Base-by-base conservation (phyloP, 768 basidiomycete genomes). In the Russula sp. region DNA sequence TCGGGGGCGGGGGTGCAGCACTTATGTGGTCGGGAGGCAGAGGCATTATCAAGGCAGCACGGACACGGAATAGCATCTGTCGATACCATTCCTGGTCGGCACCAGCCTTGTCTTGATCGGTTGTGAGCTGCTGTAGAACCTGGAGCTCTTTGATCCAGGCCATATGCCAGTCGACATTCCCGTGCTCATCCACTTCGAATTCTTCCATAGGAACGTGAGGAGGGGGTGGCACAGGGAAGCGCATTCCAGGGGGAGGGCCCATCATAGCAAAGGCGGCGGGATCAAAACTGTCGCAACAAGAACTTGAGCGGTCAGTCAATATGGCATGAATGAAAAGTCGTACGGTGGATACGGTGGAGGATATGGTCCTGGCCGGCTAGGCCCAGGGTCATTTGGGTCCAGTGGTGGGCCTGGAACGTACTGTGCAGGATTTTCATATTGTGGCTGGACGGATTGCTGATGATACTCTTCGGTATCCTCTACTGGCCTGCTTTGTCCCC, bases 1-100 rank as follows among this genome's bases (percentile, higher is more conserved):
- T 62, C 14, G 68, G 68, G 7, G 66, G 68, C 18, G 62, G 59
- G 13, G 64, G 64, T 2, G 59, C 64, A 46, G 49, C 49, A 48
- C 53, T 56, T 36, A 64, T 57, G 48, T 57, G 61, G 18, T 70
- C 70, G 22, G 62, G 62, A n/a, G 61, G 67, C 24, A 72, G 67
- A 38, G 77, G 48, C 66, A 69, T 83, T 83, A 91, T 84, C 67
- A 92, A 78, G 20, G 87, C 87, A 50, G 80, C 81, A 60, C 91
- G 80, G 49, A 92, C 84, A n/a, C 89, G 84, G 71, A 89, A 80
- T 10, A 92, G 72, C 90, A 93, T 92, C 83, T 89, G 87, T 67
- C 87, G 78, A 70, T 86, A 94, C 91, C 91, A 94, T 66, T 93
- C 91, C 51, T 84, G 85, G 57, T 90, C 89, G 3, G 82, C 87